These are phyloP conservation scores for Zalaria sp. DNA, from an alignment of 2,329 filamentous ascomycete species.

Conservation along the genomic window DNA sequence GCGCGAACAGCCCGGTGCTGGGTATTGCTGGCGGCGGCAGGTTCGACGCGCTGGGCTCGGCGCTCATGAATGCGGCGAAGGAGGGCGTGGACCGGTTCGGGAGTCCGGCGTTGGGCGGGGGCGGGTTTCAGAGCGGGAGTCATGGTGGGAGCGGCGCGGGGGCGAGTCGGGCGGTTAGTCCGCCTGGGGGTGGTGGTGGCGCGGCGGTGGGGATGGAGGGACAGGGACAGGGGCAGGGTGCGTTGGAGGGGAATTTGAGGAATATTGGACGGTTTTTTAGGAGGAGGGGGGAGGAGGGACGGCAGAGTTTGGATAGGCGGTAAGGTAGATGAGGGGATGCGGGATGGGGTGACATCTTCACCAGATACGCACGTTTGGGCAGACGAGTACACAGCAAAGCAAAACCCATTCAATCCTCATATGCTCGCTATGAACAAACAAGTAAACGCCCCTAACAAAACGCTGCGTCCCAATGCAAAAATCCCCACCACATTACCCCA, in stretches of 20 bases:
- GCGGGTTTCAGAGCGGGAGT: constrained; percentile 4
- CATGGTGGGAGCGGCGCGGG: neutral
- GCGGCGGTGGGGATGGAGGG: constrained; percentile 8
- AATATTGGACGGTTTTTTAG: constrained; percentile 93
- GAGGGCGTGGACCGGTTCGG: constrained; percentile 72
- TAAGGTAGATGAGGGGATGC: neutral
- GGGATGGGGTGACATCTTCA: too few species aligned
- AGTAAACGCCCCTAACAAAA: too few species aligned
- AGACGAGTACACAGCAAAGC: too few species aligned
- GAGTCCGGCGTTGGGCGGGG: constrained; percentile 33
- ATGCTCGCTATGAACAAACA: too few species aligned
- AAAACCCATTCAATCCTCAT: too few species aligned
- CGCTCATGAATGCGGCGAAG: constrained; percentile 72
- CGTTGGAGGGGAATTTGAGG: constrained; percentile 80
- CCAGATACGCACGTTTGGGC: too few species aligned
- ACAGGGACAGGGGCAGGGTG: constrained; percentile 9
- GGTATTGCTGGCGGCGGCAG: constrained; percentile 24
- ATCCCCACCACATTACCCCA: too few species aligned
- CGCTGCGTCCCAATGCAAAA: too few species aligned
- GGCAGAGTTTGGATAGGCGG: constrained; percentile 6
- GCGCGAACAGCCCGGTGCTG: constrained; percentile 15
- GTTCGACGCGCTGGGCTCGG: constrained; percentile 80
- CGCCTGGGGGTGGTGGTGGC: constrained; percentile 10
- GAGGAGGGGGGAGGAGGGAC: constrained; percentile 6
- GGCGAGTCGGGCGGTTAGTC: constrained; percentile 18